Percentiles rank a stretch among this genome's conserved stretches.
These are phyloP conservation scores for Candida hungchunana DNA, from an alignment of 805 yeast genomes.

Conservation along the genomic window DNA sequence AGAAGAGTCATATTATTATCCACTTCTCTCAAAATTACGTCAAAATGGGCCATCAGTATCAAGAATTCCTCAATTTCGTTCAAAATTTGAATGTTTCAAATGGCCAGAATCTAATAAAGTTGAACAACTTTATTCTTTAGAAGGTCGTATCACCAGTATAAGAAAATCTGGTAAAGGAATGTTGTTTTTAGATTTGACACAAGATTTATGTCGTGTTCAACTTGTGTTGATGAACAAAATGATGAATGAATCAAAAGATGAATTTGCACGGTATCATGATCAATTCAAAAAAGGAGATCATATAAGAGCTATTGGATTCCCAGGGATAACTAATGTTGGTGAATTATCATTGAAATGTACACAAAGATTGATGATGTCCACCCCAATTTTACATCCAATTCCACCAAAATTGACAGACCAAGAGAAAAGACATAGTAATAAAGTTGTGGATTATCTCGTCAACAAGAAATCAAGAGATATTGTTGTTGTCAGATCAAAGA, in stretches of 20 bases:
- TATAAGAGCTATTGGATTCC: conserved; percentile 59
- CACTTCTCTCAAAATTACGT: conserved; percentile 20
- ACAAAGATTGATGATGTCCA: conserved; percentile 44
- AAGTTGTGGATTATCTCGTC: conserved; percentile 71
- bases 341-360: conserved; percentile 68
- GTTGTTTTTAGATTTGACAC: conserved; percentile 62
- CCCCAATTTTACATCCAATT: conserved; percentile 67
- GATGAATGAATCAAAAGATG: conserved; percentile 37
- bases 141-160: conserved; percentile 57
- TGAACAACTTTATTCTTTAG: conserved; percentile 24
- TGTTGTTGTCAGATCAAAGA: conserved; percentile 47
- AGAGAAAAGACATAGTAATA: conserved; percentile 54
- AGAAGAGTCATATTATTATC: conserved; percentile 23
- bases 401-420: conserved; percentile 61
- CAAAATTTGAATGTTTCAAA: conserved; percentile 24
- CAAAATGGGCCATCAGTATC: conserved; percentile 12
- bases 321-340: conserved; percentile 73
- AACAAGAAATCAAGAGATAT: conserved; percentile 46
- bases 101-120: conserved; percentile 23
- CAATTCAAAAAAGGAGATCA: conserved; percentile 68
- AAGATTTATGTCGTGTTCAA: conserved; percentile 58
- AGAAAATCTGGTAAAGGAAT: conserved; percentile 67
- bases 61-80: conserved; percentile 39
- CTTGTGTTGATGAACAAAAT: conserved; percentile 53
- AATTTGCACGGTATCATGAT: conserved; percentile 34